Base-by-base conservation (phyloP, 108 stramenopile species). In the Epipyxis sp. region DNA sequence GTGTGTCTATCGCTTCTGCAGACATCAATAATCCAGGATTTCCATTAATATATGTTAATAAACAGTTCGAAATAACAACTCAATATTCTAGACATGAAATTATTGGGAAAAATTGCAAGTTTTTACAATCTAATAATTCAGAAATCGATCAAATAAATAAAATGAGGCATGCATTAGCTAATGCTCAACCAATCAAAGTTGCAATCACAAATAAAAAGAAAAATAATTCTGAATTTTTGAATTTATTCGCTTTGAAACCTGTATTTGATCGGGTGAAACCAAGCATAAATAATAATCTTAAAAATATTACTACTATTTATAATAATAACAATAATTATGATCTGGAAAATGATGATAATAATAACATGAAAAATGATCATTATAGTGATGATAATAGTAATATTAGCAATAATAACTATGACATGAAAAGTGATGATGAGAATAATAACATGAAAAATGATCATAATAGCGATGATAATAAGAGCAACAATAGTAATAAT, bases 41-140 rank as follows among this genome's bases (percentile, higher is more conserved):
- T 37, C 65, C 65, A 20, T 20, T 68, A 20, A 68, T 68, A 20
- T 68, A 68, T 25, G 65, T 41, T 37, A 68, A 68, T 37, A 13
- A 68, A 41, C 20, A 13, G 20, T 68, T 68, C 65, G 65, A 68
- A 25, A 16, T 20, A 13, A 40, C 65, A 16, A 68, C 65, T 20
- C 39, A 16, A 37, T 68, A 68, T 25, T 16, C 29, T 37, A 37
- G 65, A 37, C 65, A 68, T 37, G 40, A 68, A 20, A 68, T 68
- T 25, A 41, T 41, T 20, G 65, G 65, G 16, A 16, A 20, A 40
- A 68, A 68, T 25, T 68, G 65, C 20, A 13, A 37, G 16, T 68
- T 68, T 25, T 20, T 68, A 37, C 65, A 68, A 37, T 25, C 16
- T 37, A 37, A 20, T 25, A 20, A 68, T 20, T 20, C 65, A 16